These are phyloP conservation scores for Vitellaria paradoxa DNA, from an alignment of 179 eudicot genomes.

Conservation along the genomic window DNA sequence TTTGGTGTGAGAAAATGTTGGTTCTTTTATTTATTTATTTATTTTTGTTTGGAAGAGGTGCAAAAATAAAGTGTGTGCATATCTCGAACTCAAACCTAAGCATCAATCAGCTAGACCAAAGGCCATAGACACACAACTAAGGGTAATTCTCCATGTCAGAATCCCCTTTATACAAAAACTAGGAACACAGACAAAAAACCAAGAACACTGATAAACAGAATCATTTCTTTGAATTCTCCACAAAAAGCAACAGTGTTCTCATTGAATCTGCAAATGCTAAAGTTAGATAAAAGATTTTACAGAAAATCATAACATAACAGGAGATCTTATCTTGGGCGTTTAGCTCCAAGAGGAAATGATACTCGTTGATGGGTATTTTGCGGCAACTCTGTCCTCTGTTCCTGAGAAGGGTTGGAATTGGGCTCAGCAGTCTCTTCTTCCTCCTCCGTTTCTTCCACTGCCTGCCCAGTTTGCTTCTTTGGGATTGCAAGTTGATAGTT, in stretches of 20 bases:
- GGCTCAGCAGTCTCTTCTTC: slow-evolving; percentile 40
- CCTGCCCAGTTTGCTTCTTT: slow-evolving; percentile 12
- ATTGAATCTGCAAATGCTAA: neutral
- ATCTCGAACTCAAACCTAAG: too few relatives aligned
- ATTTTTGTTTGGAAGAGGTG: too few relatives aligned
- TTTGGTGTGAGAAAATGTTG: too few relatives aligned
- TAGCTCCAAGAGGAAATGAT: slow-evolving; percentile 68
- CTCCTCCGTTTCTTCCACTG: slow-evolving; percentile 48
- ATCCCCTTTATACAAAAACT: too few relatives aligned
- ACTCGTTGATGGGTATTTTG: slow-evolving; percentile 64
- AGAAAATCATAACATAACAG: neutral
- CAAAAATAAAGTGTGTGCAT: too few relatives aligned
- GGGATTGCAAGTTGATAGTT: too few relatives aligned
- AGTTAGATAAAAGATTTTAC: neutral
- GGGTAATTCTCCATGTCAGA: too few relatives aligned
- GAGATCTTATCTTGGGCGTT: slow-evolving; percentile 47
- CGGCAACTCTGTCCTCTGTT: slow-evolving; percentile 43
- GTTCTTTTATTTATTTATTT: too few relatives aligned
- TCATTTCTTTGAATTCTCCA: neutral
- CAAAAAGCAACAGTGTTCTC: neutral
- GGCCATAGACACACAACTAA: too few relatives aligned
- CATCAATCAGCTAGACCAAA: too few relatives aligned
- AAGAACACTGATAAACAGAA: neutral
- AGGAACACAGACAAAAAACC: too few relatives aligned
- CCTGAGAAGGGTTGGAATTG: slow-evolving; percentile 52